phyloP scores from a whole-genome alignment of 192 early-diverging fungal genomes.

The Mortierella alpina region DNA sequence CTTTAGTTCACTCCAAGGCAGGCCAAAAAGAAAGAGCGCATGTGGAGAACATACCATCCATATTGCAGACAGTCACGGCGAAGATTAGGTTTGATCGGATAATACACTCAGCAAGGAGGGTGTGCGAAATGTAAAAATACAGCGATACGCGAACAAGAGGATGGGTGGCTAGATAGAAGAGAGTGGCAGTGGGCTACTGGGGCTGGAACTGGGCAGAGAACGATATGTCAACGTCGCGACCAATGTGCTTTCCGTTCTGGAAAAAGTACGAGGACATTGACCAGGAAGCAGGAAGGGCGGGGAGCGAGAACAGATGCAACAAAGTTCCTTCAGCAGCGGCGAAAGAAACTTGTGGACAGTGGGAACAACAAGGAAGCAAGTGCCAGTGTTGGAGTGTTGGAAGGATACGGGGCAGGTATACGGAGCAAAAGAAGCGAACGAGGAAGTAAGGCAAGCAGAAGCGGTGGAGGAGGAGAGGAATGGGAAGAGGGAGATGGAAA shows the following conservation, averaged over 20 bases:
- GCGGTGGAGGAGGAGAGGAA: not conserved
- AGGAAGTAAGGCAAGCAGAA: not conserved
- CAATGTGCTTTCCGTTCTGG: slow-evolving; percentile 56
- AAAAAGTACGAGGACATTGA: slow-evolving; percentile 57
- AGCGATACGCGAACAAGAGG: too few relatives aligned
- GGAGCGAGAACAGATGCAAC: too few relatives aligned
- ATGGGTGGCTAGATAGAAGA: not conserved
- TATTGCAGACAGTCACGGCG: slow-evolving; percentile 3
- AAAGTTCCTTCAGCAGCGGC: too few relatives aligned
- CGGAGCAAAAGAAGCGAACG: not conserved
- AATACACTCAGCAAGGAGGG: too few relatives aligned
- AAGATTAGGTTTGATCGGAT: too few relatives aligned
- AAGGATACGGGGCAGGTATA: too few relatives aligned
- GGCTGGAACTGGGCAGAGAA: not conserved
- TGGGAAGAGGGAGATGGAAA: not conserved
- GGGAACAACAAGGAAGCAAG: too few relatives aligned
- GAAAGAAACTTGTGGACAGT: too few relatives aligned
- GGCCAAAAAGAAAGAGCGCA: not conserved
- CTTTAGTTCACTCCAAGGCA: too few relatives aligned
- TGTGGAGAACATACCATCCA: slow-evolving; percentile 1
- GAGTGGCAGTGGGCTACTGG: not conserved
- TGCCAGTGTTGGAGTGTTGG: too few relatives aligned
- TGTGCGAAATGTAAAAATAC: too few relatives aligned
- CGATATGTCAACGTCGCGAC: slow-evolving; percentile 53
- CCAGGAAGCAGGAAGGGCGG: not conserved